phyloP scores from a whole-genome alignment of 495 filamentous ascomycete genomes.

The Talaromyces wortmannii region DNA sequence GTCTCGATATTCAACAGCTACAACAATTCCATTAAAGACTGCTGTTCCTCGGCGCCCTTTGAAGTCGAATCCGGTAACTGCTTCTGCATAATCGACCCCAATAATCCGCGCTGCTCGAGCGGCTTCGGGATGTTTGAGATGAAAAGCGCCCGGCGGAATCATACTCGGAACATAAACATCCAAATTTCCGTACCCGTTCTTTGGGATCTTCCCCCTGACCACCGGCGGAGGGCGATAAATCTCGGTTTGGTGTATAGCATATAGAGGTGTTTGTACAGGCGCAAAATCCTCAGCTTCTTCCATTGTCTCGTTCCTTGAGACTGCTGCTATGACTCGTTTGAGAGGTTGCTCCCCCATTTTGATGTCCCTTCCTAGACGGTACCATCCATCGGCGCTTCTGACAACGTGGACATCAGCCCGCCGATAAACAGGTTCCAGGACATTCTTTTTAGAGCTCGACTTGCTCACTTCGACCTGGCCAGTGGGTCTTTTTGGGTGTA shows the following conservation, averaged over 20 bases:
- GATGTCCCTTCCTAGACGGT: conserved; percentile 72
- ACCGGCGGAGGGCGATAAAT: conserved; percentile 71
- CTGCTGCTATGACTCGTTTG: conserved; percentile 51
- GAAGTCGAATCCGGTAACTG: conserved; percentile 86
- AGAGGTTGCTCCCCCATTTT: conserved; percentile 67
- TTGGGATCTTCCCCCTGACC: conserved; percentile 65
- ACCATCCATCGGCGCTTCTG: conserved; percentile 79
- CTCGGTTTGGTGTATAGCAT: conserved; percentile 69
- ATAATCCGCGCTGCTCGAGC: conserved; percentile 66
- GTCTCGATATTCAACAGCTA: conserved; percentile 63
- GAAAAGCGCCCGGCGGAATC: conserved; percentile 74
- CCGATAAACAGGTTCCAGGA: conserved; percentile 64
- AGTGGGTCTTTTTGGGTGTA: conserved; percentile 61
- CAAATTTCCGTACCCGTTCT: conserved; percentile 82
- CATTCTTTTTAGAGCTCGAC: conserved; percentile 43
- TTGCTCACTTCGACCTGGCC: conserved; percentile 73
- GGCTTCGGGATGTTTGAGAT: conserved; percentile 62
- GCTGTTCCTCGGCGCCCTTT: conserved; percentile 76
- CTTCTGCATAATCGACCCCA: conserved; percentile 80
- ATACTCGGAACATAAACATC: conserved; percentile 91
- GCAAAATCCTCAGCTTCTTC: conserved; percentile 35
- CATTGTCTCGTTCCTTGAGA: conserved; percentile 28
- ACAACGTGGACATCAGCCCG: conserved; percentile 71
- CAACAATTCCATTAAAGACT: conserved; percentile 66
- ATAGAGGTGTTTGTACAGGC: conserved; percentile 46